Evolutionary conservation across 352 stramenopile genomes (phyloP).

Genomic region (Phytophthora fragariaefolia): DNA sequence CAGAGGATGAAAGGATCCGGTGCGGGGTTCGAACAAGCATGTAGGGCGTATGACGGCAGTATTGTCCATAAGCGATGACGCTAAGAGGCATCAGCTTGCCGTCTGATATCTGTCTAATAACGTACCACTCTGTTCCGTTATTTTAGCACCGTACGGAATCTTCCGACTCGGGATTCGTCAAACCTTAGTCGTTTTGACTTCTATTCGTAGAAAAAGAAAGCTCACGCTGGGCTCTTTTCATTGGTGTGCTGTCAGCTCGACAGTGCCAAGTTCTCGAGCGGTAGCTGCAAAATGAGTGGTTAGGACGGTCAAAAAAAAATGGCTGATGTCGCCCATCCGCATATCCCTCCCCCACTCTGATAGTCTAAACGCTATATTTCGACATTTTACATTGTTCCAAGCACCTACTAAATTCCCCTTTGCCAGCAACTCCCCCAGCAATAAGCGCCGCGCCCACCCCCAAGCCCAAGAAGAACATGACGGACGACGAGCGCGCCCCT

Average conservation of each 20-base stretch:
- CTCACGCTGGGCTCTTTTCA: neutral
- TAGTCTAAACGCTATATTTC: neutral
- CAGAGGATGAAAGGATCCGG: neutral
- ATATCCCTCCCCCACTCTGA: neutral
- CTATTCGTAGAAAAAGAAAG: neutral
- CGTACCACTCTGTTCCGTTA: neutral
- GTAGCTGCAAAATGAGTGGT: neutral
- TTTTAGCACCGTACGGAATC: neutral
- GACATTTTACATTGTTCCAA: neutral
- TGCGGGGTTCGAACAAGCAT: neutral
- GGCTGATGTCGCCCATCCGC: constrained; percentile 3
- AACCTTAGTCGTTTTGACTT: neutral
- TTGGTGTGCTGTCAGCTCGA: neutral
- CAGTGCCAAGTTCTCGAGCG: neutral
- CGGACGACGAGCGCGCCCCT: neutral
- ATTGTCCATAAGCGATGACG: neutral
- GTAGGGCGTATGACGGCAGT: neutral
- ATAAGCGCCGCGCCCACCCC: neutral
- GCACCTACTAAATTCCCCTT: neutral
- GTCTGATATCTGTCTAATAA: too few species aligned
- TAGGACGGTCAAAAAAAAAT: neutral
- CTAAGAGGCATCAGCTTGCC: neutral
- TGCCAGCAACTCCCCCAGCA: neutral
- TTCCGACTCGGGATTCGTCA: neutral
- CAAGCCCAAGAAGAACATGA: neutral